Conservation (phyloP, 2,329 filamentous ascomycete species). For the Claviceps monticola region DNA sequence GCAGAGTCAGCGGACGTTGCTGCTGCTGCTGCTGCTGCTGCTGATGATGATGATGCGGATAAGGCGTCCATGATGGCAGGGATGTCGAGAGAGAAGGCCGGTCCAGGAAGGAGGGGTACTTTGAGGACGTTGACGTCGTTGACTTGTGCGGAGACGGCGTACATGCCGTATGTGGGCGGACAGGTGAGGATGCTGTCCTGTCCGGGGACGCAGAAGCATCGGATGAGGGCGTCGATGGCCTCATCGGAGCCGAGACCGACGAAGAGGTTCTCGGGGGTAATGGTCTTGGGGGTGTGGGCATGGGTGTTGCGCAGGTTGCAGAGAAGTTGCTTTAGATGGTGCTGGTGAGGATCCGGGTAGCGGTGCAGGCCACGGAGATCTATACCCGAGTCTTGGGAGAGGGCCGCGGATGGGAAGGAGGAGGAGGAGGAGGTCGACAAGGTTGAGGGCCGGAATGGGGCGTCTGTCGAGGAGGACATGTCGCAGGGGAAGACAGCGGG, state of each 20-base stretch:
- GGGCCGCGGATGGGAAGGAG: constrained; percentile 13
- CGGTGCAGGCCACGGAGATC: constrained; percentile 77
- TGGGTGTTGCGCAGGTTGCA: constrained; percentile 81
- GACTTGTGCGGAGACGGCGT: constrained; percentile 81
- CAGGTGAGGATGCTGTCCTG: constrained; percentile 86
- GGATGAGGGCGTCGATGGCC: constrained; percentile 85
- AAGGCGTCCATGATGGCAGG: constrained; percentile 53
- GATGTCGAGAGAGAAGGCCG: constrained; percentile 62
- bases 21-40: not conserved
- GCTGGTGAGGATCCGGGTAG: constrained; percentile 94
- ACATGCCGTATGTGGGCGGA: constrained; percentile 98
- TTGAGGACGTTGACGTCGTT: constrained; percentile 82
- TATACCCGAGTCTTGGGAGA: constrained; percentile 25
- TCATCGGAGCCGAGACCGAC: constrained; percentile 94
- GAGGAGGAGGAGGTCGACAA: constrained; percentile 30
- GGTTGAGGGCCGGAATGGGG: constrained; percentile 56
- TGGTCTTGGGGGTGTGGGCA: constrained; percentile 56
- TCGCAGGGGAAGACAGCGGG: no score
- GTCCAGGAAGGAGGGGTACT: constrained; percentile 63
- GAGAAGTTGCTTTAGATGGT: constrained; percentile 70
- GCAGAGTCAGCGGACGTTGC: constrained; percentile 31
- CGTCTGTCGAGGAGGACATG: no score
- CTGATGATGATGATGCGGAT: constrained; percentile 18
- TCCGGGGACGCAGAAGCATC: constrained; percentile 83
- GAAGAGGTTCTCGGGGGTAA: constrained; percentile 76